Base-by-base conservation (phyloP, 176 grass and related monocot genomes). In the Rhynchospora breviuscula region DNA sequence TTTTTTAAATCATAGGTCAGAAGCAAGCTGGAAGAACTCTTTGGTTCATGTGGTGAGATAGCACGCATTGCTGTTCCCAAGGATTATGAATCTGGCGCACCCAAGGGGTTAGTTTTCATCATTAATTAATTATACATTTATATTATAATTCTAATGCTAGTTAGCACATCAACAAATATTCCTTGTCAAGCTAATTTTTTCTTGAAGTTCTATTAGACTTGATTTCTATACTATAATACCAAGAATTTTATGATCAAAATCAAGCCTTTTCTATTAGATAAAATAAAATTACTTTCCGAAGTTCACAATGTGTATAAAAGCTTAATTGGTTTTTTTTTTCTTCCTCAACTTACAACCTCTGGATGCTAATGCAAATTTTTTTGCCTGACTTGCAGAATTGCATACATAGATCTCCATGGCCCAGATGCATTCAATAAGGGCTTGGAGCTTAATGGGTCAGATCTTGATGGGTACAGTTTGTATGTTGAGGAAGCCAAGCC, bases 341-440 rank as follows among this genome's bases (percentile, higher is more conserved):
- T 44, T 45, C 31, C 14, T 44, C 13, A 45, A 12, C 40, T 18
- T 26, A n/a, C 5, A 17, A 76, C 17, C 6, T 8, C 13, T 17
- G 49, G 31, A 17, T 77, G 21, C 73, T 77, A 57, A 78, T 57
- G 9, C 0, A 4, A 78, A 56, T 78, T 10, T 13, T 33, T 78
- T 14, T 57, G 13, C 51, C 23, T 54, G 51, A 10, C 51, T 78
- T 87, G 53, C 86, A 98, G 95, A 59, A 91, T 94, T 15, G 95
- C 95, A 43, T 98, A 93, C 88, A 66, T 98, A 11, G 95, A 98
- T 87, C 93, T 98, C 6, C 52, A 49, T 1, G 92, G 88, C 5
- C 81, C 89, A 66, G 79, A 84, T 8, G 84, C 87, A 6, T 82
- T 90, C 9, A 85, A 68, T 3, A 88, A 93, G 75, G 92, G 90